Conservation (phyloP, 2,329 filamentous ascomycete species). For the Colletotrichum incanum region DNA sequence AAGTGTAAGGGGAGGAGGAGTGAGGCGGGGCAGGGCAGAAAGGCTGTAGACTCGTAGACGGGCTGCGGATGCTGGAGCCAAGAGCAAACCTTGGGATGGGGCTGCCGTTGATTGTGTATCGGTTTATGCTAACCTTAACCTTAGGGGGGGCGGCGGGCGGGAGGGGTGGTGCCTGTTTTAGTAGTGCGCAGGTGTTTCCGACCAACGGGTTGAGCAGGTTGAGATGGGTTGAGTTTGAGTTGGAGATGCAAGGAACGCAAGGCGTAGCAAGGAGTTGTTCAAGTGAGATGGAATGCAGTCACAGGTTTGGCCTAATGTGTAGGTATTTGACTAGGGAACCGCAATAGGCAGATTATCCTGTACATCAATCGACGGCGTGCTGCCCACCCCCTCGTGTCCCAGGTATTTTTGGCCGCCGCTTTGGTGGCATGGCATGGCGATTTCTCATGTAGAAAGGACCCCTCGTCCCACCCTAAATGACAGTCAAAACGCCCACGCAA, state of each 20-base stretch:
- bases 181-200: constrained; percentile 23
- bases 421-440: constrained; percentile 22
- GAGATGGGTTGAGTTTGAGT: constrained; percentile 33
- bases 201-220: constrained; percentile 30
- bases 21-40: constrained; percentile 29
- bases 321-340: constrained; percentile 7
- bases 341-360: constrained; percentile 20
- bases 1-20: constrained; percentile 24
- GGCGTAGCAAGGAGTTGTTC: constrained; percentile 38
- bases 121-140: constrained; percentile 37
- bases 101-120: constrained; percentile 33
- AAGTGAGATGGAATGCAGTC: constrained; percentile 27
- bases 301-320: constrained; percentile 21
- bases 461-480: constrained; percentile 26
- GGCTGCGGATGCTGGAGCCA: constrained; percentile 1
- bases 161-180: constrained; percentile 34
- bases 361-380: constrained; percentile 35
- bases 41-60: neutral
- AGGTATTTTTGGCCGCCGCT: constrained; percentile 40
- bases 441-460: constrained; percentile 23
- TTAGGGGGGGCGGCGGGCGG: neutral
- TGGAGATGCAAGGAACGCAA: constrained; percentile 33
- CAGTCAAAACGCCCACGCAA: constrained; percentile 11
- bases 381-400: constrained; percentile 18
- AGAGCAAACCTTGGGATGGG: constrained; percentile 20